phyloP scores from a whole-genome alignment of 495 filamentous ascomycete genomes.

The Bacidia gigantensis region DNA sequence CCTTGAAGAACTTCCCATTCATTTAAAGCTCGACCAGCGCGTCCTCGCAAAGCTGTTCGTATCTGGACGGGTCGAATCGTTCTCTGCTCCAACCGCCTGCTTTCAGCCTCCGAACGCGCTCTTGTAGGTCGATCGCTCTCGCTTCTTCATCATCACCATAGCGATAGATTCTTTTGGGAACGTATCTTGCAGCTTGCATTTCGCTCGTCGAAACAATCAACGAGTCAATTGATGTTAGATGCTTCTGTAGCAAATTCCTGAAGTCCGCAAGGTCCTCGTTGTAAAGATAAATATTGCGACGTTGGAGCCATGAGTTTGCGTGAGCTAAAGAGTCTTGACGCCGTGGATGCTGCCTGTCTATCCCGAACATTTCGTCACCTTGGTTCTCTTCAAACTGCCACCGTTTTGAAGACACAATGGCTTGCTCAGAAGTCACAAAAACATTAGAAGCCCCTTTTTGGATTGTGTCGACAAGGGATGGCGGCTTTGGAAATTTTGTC shows the following conservation, averaged over 20 bases:
- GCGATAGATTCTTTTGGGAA: constrained; percentile 6
- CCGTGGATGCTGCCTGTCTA: neutral
- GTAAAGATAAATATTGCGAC: constrained; percentile 12
- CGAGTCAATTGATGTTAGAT: constrained; percentile 11
- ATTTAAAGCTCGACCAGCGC: constrained; percentile 12
- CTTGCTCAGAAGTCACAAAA: neutral
- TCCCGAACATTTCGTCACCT: too few species aligned
- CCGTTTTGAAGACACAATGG: neutral
- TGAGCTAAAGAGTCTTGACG: constrained; percentile 7
- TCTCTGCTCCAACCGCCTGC: constrained; percentile 15
- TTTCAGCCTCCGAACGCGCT: constrained; percentile 11
- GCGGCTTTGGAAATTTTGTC: constrained; percentile 1
- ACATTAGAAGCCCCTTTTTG: neutral
- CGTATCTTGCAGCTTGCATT: constrained; percentile 7
- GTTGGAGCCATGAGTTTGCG: constrained; percentile 9
- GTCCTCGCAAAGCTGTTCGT: constrained; percentile 15
- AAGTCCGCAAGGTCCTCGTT: constrained; percentile 10
- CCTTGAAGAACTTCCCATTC: neutral
- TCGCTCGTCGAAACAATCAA: constrained; percentile 4
- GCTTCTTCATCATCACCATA: constrained; percentile 13
- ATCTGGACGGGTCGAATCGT: constrained; percentile 16
- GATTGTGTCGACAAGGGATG: neutral
- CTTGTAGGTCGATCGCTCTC: constrained; percentile 8
- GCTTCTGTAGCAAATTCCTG: constrained; percentile 4
- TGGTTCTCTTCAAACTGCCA: neutral